Base-by-base conservation (phyloP, 75 land plant genomes). In the Adiantum capillusveneris region DNA sequence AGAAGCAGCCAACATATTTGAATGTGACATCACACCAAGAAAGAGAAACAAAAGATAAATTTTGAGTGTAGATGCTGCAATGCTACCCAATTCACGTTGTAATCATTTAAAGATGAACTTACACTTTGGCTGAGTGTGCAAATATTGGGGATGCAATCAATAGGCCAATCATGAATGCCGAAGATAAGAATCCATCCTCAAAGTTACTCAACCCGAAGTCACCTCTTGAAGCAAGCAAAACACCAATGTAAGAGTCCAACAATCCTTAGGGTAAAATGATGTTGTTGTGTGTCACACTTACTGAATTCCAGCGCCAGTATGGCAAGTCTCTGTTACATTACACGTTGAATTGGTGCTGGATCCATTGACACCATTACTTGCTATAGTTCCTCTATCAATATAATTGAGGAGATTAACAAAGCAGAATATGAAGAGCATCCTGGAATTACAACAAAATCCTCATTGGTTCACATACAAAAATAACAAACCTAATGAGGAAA, bases 151-250 rank as follows among this genome's bases (percentile, higher is more conserved):
- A 95, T 56, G 92, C 77, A 37, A 84, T 59, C 31, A 95, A 59
- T 24, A 95, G 88, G 57, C 99, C 99, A 71, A 90, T 88, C 99
- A 95, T 90, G 36, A 95, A 95, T 12, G 99, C 96, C 58, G 99
- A 95, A 14, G 99, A 84, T 36, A 95, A 56, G 43, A 90, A 56
- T 14, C 99, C 99, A 84, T 95, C 99, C 70, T 95, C 64, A 65
- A 95, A 95, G 56, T 95, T 67, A 51, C 53, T 77, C 69, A 95
- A 54, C 60, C 79, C 65, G 65, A 95, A 95, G 22, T 79, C 84
- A 7, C 96, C 96, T 78, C 98, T 93, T n/a, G n/a, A n/a, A n/a
- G n/a, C n/a, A n/a, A n/a, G n/a, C n/a, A n/a, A n/a, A n/a, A n/a
- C n/a, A n/a, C n/a, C n/a, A n/a, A n/a, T n/a, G n/a, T n/a, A n/a